phyloP scores from a whole-genome alignment of 169 alveolate genomes.

The Condylostoma magnum region DNA sequence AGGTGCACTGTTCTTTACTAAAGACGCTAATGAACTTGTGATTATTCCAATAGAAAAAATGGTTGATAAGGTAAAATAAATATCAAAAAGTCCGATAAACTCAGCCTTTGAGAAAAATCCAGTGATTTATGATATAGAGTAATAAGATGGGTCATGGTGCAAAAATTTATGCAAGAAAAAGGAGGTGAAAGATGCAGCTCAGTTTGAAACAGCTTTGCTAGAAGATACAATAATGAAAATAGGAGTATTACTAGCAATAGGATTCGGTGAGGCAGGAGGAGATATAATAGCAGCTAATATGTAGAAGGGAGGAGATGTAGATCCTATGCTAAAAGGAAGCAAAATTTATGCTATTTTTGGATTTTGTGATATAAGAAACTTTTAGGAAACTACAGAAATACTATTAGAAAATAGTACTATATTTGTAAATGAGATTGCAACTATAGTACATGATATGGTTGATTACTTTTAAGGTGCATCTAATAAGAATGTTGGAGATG shows the following conservation, averaged over 20 bases:
- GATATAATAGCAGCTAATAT: constrained; percentile 90
- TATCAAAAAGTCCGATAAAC: constrained; percentile 77
- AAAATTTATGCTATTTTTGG: constrained; percentile 89
- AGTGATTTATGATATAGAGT: constrained; percentile 49
- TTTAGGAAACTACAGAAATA: constrained; percentile 92
- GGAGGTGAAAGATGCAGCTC: not conserved
- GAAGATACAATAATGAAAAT: constrained; percentile 59
- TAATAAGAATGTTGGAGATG: constrained; percentile 96
- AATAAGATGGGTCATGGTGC: not conserved
- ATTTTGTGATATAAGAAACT: constrained; percentile 93
- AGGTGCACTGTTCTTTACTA: constrained; percentile 65
- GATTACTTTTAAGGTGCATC: constrained; percentile 93
- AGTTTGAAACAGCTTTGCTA: constrained; percentile 27
- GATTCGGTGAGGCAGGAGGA: constrained; percentile 96
- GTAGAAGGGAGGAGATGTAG: constrained; percentile 77
- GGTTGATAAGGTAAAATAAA: constrained; percentile 68
- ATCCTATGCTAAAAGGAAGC: constrained; percentile 87
- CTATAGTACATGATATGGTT: constrained; percentile 92
- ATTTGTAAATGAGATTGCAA: constrained; percentile 89
- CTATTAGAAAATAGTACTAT: constrained; percentile 85
- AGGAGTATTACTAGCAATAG: constrained; percentile 83
- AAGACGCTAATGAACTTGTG: constrained; percentile 71
- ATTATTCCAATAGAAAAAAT: constrained; percentile 81
- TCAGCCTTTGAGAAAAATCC: constrained; percentile 58
- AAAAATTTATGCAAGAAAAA: not conserved